Base-by-base conservation (phyloP, 179 eudicot species). In the Beta lomatogona region DNA sequence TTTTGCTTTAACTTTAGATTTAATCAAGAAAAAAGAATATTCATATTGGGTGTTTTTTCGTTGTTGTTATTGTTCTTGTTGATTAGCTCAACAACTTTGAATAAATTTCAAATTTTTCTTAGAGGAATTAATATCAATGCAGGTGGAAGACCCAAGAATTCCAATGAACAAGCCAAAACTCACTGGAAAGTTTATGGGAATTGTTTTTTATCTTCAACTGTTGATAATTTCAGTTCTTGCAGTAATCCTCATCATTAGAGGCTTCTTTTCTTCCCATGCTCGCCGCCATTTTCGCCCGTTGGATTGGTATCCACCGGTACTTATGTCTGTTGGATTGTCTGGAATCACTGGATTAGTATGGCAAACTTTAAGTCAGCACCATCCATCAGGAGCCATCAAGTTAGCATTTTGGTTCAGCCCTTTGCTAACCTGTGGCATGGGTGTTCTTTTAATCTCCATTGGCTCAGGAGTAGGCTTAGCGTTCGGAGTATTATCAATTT, bases 371-470 rank as follows among this genome's bases (percentile, higher is more conserved):
- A 84, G 82, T 36, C 69, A 53, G 31, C 53, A 12, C 54, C 16
- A 44, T 58, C 86, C 91, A 1, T 77, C 90, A 19, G 88, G 22
- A 74, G 76, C 90, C 6, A 21, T 91, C 10, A 87, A 44, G 14
- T 31, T 86, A n/a, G 88, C 88, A 5, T 90, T 91, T 76, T 91
- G 93, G 97, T 80, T 90, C 8, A 70, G 91, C 80, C 93, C 97
- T 1, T 68, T 88, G 79, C 75, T 89, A 1, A 90, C 93, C 0
- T 86, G 91, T 53, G 92, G 76, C 0, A 73, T 77, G 50, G 97
- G 97, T 52, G 46, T 93, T 48, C 61, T 91, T 11, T 79, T 91
- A 52, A 65, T 93, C n/a, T 53, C 72, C 4, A 78, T 71, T 11
- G 90, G 90, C 31, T 82, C 90, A 59, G 78, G 86, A 25, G 69